Evolutionary conservation across 225 moss, liverwort and hornwort species (phyloP).

Genomic region (Anthoceros angustus): DNA sequence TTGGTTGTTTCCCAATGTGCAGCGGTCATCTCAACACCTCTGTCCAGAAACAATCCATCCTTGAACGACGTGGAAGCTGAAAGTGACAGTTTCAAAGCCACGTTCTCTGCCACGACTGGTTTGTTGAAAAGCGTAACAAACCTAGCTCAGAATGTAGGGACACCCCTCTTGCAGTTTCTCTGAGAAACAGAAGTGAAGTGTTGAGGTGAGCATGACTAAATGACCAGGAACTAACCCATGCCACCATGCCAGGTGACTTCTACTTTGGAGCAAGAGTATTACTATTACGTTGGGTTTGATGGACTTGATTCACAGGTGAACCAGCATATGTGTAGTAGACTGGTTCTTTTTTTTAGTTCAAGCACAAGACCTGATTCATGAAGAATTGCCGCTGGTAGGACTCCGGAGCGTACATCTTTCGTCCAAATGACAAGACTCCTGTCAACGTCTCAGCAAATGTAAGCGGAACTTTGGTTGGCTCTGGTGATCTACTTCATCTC

Average conservation of each 20-base stretch:
- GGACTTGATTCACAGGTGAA: background rate
- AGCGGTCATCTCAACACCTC: background rate
- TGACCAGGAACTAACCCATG: background rate
- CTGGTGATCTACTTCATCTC: background rate
- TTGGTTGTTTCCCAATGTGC: background rate
- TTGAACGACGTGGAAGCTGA: background rate
- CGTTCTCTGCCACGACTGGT: background rate
- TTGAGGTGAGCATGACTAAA: background rate
- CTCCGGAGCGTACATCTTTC: slow-evolving; percentile 22
- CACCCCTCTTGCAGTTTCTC: background rate
- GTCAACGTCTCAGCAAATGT: background rate
- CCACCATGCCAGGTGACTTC: background rate
- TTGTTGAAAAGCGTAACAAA: background rate
- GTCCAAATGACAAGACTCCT: slow-evolving; percentile 6
- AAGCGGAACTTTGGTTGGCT: background rate
- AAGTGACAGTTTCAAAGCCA: slow-evolving; percentile 1
- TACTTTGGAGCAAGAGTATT: slow-evolving; percentile 11
- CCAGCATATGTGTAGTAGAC: no score
- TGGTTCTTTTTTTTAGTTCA: no score
- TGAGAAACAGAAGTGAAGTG: background rate
- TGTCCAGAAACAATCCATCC: background rate
- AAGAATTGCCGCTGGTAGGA: background rate
- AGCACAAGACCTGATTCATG: no score
- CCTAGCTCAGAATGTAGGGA: background rate
- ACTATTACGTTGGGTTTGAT: slow-evolving; percentile 7